Base-by-base conservation (phyloP, 2,329 filamentous ascomycete genomes). In the Herpotrichia juniperi region DNA sequence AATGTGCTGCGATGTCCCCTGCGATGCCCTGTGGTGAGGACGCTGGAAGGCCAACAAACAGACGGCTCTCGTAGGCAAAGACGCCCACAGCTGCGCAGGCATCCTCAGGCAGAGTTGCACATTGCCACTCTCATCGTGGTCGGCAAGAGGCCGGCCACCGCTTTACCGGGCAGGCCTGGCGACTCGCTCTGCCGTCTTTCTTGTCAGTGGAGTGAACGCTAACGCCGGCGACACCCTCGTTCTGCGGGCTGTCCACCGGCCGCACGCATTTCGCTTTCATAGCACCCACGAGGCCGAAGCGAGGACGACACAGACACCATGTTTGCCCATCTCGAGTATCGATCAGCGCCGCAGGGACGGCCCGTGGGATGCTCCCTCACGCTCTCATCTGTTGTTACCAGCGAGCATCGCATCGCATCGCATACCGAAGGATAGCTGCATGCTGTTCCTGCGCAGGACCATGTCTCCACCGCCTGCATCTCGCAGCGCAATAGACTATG, bases 281-380 rank as follows among this genome's bases (percentile, higher is more conserved):
- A 35, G 7, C 17, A 8, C 28, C 22, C 42, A 31, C 42, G 25
- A 28, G 22, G 22, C 42, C 42, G 39, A 42, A 42, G 39, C 42
- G 22, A 44, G 42, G 5, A 22, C 32, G 32, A 30, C 45, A 26
- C 22, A 21, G 34, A 30, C 45, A 47, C 34, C 14, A 14, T 26
- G 32, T 48, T 48, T 42, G 46, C 46, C 46, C 35, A 42, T 48
- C 34, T 37, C 46, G n/a, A 39, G 19, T 22, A 30, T 34, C 22
- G 32, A 48, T 39, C 46, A 46, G 4, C 35, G 14, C 14, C 46
- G 19, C 46, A 40, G 35, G 46, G n/a, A 9, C 32, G 32, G 44
- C 6, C 31, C 44, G 24, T 9, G 9, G 9, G 25, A n/a, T 31
- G 42, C 24, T 45, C 24, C 14, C 31, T 5, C 17, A 7, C 34